phyloP scores from a whole-genome alignment of 352 stramenopile genomes.

The Globisporangium parvum region DNA sequence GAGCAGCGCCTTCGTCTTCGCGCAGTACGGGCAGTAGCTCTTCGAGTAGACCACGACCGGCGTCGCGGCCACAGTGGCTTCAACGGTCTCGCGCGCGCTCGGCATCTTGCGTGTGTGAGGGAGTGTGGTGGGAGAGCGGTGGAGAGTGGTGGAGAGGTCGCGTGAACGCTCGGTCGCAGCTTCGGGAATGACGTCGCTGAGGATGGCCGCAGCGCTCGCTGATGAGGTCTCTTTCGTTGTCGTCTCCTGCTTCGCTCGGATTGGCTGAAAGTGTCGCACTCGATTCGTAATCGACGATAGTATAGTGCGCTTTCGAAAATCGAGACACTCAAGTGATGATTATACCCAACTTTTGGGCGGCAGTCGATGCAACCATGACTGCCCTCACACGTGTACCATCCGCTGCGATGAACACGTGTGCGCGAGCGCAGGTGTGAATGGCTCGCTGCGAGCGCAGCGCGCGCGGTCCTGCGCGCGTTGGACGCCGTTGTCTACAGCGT shows the following conservation, averaged over 20 bases:
- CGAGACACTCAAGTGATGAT: no score
- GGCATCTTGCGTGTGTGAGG: slow-evolving; percentile 29
- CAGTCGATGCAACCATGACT: slow-evolving; percentile 1
- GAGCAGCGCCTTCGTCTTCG: slow-evolving; percentile 59
- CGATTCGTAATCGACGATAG: no score
- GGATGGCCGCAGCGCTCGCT: no score
- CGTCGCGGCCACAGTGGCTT: slow-evolving; percentile 47
- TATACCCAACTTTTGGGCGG: no score
- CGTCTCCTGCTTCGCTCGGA: no score
- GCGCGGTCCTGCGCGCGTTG: no score
- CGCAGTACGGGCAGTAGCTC: slow-evolving; percentile 94
- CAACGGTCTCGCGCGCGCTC: slow-evolving; percentile 57
- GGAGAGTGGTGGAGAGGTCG: not conserved
- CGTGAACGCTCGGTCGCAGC: not conserved
- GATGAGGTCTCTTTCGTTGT: no score
- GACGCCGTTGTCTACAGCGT: not conserved
- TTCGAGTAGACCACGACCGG: slow-evolving; percentile 90
- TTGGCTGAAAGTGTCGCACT: no score
- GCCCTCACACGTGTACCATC: not conserved
- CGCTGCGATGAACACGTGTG: not conserved
- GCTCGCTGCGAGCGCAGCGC: not conserved
- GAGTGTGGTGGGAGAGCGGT: not conserved
- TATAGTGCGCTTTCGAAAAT: no score
- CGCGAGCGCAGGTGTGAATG: not conserved
- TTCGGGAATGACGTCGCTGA: not conserved